These are phyloP conservation scores for Candida patagonica DNA, from an alignment of 805 yeast genomes.

Conservation along the genomic window DNA sequence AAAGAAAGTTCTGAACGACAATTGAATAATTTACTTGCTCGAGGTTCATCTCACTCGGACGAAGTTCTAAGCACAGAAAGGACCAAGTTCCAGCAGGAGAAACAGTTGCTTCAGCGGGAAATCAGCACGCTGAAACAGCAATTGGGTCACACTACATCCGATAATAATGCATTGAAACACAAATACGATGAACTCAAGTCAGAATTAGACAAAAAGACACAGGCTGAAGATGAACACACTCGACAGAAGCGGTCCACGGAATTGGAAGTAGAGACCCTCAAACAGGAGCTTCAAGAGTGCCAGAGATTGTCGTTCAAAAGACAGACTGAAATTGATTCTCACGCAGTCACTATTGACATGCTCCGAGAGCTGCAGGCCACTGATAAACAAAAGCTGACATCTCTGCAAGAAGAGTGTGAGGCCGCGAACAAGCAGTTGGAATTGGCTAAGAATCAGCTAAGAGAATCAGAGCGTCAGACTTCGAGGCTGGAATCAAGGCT, in stretches of 20 bases:
- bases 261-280: constrained; percentile 5
- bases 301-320: constrained; percentile 2
- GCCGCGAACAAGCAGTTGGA: constrained; percentile 3
- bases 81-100: constrained; percentile 21
- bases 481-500: constrained; percentile 23
- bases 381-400: neutral
- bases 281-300: constrained; percentile 5
- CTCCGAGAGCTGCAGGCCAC: neutral
- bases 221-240: constrained; percentile 12
- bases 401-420: constrained; percentile 3
- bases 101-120: constrained; percentile 26
- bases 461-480: constrained; percentile 11
- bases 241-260: constrained; percentile 7
- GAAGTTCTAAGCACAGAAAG: constrained; percentile 23
- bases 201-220: constrained; percentile 12
- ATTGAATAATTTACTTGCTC: constrained; percentile 11
- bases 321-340: neutral
- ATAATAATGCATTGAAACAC: constrained; percentile 16
- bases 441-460: neutral
- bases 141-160: constrained; percentile 14
- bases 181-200: constrained; percentile 6
- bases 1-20: constrained; percentile 17
- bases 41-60: constrained; percentile 17
- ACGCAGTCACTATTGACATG: constrained; percentile 1
- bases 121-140: constrained; percentile 25